These are phyloP conservation scores for Cicer arietinum DNA, from an alignment of 306 rosid genomes.

Conservation along the genomic window DNA sequence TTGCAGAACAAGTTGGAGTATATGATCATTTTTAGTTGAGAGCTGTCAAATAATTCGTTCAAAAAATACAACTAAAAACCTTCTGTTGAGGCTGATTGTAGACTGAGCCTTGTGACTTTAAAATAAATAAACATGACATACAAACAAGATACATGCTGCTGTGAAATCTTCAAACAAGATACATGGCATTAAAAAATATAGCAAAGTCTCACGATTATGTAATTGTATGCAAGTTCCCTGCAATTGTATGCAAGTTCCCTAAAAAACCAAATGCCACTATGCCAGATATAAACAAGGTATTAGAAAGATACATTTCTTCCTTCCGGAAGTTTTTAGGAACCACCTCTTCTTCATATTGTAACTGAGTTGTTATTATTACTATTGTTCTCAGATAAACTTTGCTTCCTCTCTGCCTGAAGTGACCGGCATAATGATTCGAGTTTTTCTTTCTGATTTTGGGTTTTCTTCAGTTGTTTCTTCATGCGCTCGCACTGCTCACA, in stretches of 20 bases:
- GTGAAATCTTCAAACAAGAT: constrained; percentile 16
- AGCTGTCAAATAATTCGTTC: too few species aligned
- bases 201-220: constrained; percentile 32
- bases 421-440: constrained; percentile 89
- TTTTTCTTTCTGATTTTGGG: constrained; percentile 84
- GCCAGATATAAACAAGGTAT: constrained; percentile 19
- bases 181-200: not conserved
- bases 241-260: constrained; percentile 33
- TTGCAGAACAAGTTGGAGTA: too few species aligned
- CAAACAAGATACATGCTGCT: not conserved
- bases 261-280: constrained; percentile 33
- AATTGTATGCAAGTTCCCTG: constrained; percentile 31
- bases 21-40: too few species aligned
- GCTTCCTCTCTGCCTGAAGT: constrained; percentile 94
- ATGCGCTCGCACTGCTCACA: constrained; percentile 74
- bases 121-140: too few species aligned
- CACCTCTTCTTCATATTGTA: constrained; percentile 47
- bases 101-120: too few species aligned
- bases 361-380: constrained; percentile 53
- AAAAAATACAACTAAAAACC: too few species aligned
- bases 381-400: constrained; percentile 59
- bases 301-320: constrained; percentile 26
- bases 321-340: constrained; percentile 21
- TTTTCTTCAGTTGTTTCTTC: constrained; percentile 85
- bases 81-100: too few species aligned